phyloP scores from a whole-genome alignment of 2,329 filamentous ascomycete genomes.

The Aspergillus texensis region DNA sequence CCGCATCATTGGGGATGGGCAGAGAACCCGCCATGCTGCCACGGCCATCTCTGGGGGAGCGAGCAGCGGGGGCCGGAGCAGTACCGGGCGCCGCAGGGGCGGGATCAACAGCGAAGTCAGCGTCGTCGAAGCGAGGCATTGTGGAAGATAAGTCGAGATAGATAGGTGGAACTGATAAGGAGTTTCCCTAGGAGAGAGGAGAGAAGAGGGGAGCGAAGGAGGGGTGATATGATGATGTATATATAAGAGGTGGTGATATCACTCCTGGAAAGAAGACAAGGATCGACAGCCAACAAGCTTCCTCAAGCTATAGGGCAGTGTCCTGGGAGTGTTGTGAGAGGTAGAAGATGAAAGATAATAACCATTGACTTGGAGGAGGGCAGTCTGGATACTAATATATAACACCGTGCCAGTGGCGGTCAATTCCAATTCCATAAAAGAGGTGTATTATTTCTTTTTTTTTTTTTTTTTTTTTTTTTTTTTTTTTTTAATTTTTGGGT shows the following conservation, averaged over 20 bases:
- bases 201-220: constrained; percentile 1
- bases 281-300: constrained; percentile 9
- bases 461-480: neutral
- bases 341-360: constrained; percentile 12
- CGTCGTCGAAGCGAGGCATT: constrained; percentile 65
- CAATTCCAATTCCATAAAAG: constrained; percentile 5
- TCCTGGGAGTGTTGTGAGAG: constrained; percentile 3
- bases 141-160: constrained; percentile 36
- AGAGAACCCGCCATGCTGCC: constrained; percentile 32
- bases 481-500: neutral
- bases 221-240: constrained; percentile 3
- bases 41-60: constrained; percentile 31
- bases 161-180: neutral
- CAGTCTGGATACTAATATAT: constrained; percentile 14
- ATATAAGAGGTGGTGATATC: constrained; percentile 20
- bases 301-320: neutral
- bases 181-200: neutral
- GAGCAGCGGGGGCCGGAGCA: constrained; percentile 20
- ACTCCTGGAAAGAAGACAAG: constrained; percentile 9
- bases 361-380: constrained; percentile 5
- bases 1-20: constrained; percentile 47
- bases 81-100: constrained; percentile 21
- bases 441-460: neutral
- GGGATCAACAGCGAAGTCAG: constrained; percentile 53
- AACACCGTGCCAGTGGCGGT: constrained; percentile 19